Base-by-base conservation (phyloP, 2,329 filamentous ascomycete genomes). In the Clarireedia paspali region DNA sequence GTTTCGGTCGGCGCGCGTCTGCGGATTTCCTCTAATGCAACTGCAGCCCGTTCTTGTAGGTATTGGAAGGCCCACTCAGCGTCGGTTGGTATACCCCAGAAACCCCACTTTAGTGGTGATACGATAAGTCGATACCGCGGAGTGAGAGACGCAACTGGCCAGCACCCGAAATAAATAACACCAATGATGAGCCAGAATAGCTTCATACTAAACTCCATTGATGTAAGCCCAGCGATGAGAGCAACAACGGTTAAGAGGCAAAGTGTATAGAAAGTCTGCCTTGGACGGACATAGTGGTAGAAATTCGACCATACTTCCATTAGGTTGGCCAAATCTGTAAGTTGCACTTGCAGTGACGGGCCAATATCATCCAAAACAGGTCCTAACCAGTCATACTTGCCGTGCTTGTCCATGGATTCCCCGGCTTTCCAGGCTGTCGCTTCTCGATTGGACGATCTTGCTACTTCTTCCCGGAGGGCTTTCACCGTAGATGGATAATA, bases 61-160 rank as follows among this genome's bases (percentile, higher is more conserved):
- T 60, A 56, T 55, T 68, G 60, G 34, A 72, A 63, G n/a, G 66
- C 64, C 67, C 65, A 70, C 51, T 73, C 70, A 5, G 67, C 65
- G 36, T 72, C 68, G 1, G 68, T 73, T 2, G 70, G 70, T 0
- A 72, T 67, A 45, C 71, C 66, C 68, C 70, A 72, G 5, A 73
- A 58, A 2, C 66, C 24, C 39, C 67, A 70, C 51, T 70, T 71
- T 2, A 64, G 57, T 2, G 67, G 68, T 10, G 70, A 71, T 1
- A 69, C 66, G 3, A 72, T 58, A 0, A 72, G 66, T 6, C 70
- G 63, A 51, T 72, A 72, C 24, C 68, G 61, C 1, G 70, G 70
- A 40, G 69, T 67, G 4, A 67, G 64, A 15, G 61, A 65, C 6
- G 66, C 64, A 6, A 72, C 59, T 3, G 70, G 70, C 51, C 67